Evolutionary conservation across 768 basidiomycete genomes (phyloP).

Genomic region (Auriscalpium orientale): DNA sequence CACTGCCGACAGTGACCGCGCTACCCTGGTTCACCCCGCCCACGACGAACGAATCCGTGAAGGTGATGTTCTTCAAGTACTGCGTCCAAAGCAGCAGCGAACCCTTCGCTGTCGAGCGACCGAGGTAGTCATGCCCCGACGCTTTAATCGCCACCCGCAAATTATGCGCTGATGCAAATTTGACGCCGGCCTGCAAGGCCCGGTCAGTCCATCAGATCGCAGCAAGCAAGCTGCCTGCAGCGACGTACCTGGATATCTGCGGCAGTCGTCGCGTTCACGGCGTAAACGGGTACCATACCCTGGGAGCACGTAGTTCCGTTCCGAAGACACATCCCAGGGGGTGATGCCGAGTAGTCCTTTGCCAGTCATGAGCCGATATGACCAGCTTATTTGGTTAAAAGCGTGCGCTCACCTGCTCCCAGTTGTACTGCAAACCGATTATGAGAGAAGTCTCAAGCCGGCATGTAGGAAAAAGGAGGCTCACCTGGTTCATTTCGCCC

Average conservation of each 20-base stretch:
- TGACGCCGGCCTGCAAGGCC: slow-evolving; percentile 22
- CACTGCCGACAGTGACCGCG: slow-evolving; percentile 18
- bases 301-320: slow-evolving; percentile 10
- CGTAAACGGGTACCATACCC: slow-evolving; percentile 10
- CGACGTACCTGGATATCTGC: slow-evolving; percentile 9
- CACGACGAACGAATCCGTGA: slow-evolving; percentile 16
- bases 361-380: neutral
- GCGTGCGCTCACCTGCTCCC: slow-evolving; percentile 6
- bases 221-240: neutral
- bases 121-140: slow-evolving; percentile 35
- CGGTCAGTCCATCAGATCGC: neutral
- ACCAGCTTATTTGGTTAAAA: too few relatives aligned
- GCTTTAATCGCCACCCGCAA: slow-evolving; percentile 27
- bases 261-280: slow-evolving; percentile 8
- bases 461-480: neutral
- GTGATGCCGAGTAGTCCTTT: neutral
- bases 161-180: slow-evolving; percentile 22
- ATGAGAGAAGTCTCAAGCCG: neutral
- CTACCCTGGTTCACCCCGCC: slow-evolving; percentile 17
- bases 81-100: slow-evolving; percentile 37
- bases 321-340: slow-evolving; percentile 1
- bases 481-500: slow-evolving; percentile 9
- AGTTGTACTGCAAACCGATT: slow-evolving; percentile 4
- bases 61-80: slow-evolving; percentile 27
- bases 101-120: slow-evolving; percentile 34